These are phyloP conservation scores for Rhodomyrtus psidioides DNA, from an alignment of 441 rosid genomes.

Conservation along the genomic window DNA sequence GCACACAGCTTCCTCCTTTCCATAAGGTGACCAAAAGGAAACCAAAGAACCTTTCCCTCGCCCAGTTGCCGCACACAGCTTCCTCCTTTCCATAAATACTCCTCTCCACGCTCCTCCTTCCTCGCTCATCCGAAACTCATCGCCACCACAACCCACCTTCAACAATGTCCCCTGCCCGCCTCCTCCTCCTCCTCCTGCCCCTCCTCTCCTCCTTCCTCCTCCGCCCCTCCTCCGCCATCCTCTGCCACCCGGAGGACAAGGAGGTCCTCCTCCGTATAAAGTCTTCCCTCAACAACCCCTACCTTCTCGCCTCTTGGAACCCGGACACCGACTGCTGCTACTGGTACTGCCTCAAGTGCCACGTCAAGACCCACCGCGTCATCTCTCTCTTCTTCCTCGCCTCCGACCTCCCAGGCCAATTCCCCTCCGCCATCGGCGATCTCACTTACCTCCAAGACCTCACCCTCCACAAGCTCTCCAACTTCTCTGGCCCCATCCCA, in stretches of 20 bases:
- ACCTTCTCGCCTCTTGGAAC: background rate
- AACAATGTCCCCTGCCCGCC: background rate
- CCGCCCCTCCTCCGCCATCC: background rate
- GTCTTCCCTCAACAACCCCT: background rate
- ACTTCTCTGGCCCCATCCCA: constrained; percentile 6
- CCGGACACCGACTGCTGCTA: background rate
- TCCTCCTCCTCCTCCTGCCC: background rate
- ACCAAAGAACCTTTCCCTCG: rapidly evolving
- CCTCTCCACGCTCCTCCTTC: background rate
- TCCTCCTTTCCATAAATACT: background rate
- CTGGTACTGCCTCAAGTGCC: constrained; percentile 8
- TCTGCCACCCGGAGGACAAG: constrained; percentile 8
- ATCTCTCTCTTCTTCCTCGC: background rate
- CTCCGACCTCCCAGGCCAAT: background rate
- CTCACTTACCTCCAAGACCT: constrained; percentile 3
- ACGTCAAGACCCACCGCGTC: constrained; percentile 1
- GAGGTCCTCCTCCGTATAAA: constrained; percentile 4
- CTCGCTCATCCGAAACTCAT: background rate
- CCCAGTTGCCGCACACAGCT: background rate
- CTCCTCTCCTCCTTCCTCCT: background rate
- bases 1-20: background rate
- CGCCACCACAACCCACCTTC: background rate
- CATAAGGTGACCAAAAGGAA: too few species aligned
- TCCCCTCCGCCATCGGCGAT: constrained; percentile 1
- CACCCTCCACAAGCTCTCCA: constrained; percentile 3